These are phyloP conservation scores for Letharia columbiana DNA, from an alignment of 495 filamentous ascomycete species.

Conservation along the genomic window DNA sequence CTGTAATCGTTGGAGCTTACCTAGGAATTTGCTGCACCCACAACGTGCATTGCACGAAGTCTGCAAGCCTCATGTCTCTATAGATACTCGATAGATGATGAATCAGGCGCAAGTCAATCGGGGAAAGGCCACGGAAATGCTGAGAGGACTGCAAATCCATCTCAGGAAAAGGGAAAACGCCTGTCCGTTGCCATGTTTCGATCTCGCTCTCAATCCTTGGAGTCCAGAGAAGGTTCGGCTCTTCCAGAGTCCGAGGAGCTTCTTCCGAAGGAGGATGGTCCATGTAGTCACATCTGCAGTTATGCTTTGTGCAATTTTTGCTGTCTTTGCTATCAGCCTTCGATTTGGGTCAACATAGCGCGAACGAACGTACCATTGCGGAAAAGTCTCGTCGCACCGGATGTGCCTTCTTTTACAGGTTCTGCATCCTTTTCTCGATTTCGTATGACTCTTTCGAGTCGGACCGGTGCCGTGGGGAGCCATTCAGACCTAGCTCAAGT, in stretches of 20 bases:
- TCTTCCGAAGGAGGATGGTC: constrained; percentile 62
- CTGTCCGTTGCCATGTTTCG: constrained; percentile 74
- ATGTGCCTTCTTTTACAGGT: constrained; percentile 98
- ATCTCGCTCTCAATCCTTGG: constrained; percentile 72
- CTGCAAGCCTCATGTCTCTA: constrained; percentile 66
- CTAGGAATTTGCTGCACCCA: constrained; percentile 89
- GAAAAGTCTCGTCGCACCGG: constrained; percentile 93
- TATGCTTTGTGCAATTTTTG: constrained; percentile 97
- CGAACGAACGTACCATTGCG: constrained; percentile 70
- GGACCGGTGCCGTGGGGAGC: constrained; percentile 32
- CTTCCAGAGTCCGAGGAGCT: constrained; percentile 55
- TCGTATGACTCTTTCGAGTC: constrained; percentile 76
- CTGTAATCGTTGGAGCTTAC: constrained; percentile 46
- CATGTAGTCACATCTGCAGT: constrained; percentile 95
- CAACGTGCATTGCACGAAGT: constrained; percentile 70
- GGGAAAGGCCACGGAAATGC: constrained; percentile 52
- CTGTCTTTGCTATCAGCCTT: constrained; percentile 42
- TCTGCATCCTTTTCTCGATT: constrained; percentile 93
- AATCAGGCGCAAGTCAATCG: constrained; percentile 75
- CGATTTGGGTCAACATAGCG: not conserved
- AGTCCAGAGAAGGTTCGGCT: constrained; percentile 73
- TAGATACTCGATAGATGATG: constrained; percentile 85
- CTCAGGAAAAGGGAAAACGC: constrained; percentile 78
- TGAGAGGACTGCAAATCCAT: constrained; percentile 59
- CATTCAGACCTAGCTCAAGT: constrained; percentile 11